These are phyloP conservation scores for Medicago arabica DNA, from an alignment of 306 rosid genomes.

Conservation along the genomic window DNA sequence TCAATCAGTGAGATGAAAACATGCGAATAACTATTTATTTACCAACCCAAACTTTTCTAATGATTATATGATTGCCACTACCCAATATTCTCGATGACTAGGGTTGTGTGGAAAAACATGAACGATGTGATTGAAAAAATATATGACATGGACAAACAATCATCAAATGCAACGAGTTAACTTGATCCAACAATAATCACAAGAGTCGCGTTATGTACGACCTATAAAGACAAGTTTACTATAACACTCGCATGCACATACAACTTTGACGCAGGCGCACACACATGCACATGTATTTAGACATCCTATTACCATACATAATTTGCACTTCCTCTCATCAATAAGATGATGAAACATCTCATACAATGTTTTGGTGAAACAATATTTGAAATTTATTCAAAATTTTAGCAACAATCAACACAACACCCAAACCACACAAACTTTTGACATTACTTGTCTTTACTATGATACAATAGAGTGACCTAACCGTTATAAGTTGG, in stretches of 20 bases:
- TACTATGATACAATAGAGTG: too few species aligned
- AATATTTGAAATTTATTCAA: neutral
- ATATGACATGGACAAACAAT: neutral
- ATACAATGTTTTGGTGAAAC: neutral
- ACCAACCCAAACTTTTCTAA: too few species aligned
- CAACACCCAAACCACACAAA: too few species aligned
- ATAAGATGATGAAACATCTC: neutral
- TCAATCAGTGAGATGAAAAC: too few species aligned
- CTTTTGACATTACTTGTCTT: too few species aligned
- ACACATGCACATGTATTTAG: neutral
- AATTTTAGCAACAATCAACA: neutral
- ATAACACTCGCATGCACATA: neutral
- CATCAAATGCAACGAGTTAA: neutral
- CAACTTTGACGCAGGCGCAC: too few species aligned
- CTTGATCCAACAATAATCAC: neutral
- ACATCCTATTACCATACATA: neutral
- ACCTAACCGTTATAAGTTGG: too few species aligned
- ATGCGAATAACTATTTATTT: too few species aligned
- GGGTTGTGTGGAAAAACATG: neutral
- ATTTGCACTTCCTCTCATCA: neutral
- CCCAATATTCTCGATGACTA: too few species aligned
- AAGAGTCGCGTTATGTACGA: neutral
- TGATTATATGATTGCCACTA: too few species aligned
- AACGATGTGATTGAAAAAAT: neutral
- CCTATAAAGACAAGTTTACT: neutral